Base-by-base conservation (phyloP, 352 stramenopile genomes). In the Phytophthora sojae region DNA sequence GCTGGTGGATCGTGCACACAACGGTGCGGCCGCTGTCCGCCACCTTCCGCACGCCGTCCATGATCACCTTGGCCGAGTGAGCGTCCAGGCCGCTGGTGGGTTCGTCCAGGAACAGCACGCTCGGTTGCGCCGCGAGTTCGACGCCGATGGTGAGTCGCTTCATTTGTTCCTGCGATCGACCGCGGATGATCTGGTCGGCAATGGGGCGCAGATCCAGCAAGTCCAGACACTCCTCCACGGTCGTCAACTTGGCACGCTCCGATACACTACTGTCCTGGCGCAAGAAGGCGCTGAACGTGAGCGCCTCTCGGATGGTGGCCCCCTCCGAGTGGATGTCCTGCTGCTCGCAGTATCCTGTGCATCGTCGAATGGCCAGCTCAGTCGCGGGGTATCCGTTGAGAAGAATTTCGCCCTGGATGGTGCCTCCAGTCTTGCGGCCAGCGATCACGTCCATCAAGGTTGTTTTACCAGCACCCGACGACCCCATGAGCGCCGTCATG, bases 271-370 rank as follows among this genome's bases (percentile, higher is more conserved):
- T 76, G 14, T 72, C 62, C 49, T 82, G 75, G 42, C 90, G 77
- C n/a, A 98, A 64, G 60, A 88, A 91, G 2, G 94, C 91, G 32
- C 83, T 94, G 63, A 98, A 98, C 11, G 73, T 71, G 32, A 98
- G 88, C 3, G 90, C 85, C 58, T 98, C 94, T 21, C 90, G 77
- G 15, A 94, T 88, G 2, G 93, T 98, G 0, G 87, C 35, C n/a
- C 39, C 42, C 30, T 76, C 69, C 0, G 69, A 76, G 42, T 76
- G 69, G 6, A 76, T 49, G 3, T 67, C 59, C 52, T 53, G 37
- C 17, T 76, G 69, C 37, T 76, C 69, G 21, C 69, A 71, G 39
- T 85, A 81, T 0, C 75, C 75, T 6, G 75, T 84, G 21, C 60
- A 69, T 0, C 77, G 77, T 14, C 70, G 75, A 39, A 84, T 71